Evolutionary conservation across 495 filamentous ascomycete species (phyloP).

Genomic region (Tuber borchii): DNA sequence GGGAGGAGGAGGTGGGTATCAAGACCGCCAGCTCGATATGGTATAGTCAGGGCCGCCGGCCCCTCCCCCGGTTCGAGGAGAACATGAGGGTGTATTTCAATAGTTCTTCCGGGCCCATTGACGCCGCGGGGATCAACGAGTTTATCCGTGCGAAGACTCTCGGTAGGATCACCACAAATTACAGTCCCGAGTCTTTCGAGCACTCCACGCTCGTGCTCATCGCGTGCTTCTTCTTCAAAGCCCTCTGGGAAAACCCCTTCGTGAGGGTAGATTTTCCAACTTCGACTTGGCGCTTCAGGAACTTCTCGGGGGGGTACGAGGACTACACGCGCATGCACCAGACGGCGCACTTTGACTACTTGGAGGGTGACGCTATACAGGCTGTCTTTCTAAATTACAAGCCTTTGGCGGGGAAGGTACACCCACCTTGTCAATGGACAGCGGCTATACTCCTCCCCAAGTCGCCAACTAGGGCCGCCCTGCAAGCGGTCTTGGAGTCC

Average conservation of each 20-base stretch:
- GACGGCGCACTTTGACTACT: background rate
- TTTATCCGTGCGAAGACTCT: background rate
- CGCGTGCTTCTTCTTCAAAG: background rate
- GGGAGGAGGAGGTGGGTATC: background rate
- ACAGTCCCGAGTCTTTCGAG: background rate
- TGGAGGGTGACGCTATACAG: background rate
- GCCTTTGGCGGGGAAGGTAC: too few relatives aligned
- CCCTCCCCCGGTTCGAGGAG: background rate
- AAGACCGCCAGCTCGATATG: constrained; percentile 1
- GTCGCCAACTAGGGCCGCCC: background rate
- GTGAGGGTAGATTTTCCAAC: background rate
- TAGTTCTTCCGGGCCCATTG: background rate
- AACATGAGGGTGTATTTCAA: background rate
- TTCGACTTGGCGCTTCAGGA: background rate
- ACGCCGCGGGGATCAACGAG: background rate
- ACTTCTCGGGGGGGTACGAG: background rate
- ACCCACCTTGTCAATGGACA: background rate
- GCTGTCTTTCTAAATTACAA: background rate
- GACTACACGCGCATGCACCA: background rate
- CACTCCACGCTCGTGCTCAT: background rate
- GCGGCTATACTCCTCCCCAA: background rate
- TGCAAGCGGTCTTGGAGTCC: background rate
- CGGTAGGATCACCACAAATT: background rate
- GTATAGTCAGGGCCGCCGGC: background rate
- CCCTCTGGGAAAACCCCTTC: background rate